Percentiles rank a stretch among this genome's conserved stretches.
Conservation (phyloP, 345 rosid species). For the Boechera retrofracta region DNA sequence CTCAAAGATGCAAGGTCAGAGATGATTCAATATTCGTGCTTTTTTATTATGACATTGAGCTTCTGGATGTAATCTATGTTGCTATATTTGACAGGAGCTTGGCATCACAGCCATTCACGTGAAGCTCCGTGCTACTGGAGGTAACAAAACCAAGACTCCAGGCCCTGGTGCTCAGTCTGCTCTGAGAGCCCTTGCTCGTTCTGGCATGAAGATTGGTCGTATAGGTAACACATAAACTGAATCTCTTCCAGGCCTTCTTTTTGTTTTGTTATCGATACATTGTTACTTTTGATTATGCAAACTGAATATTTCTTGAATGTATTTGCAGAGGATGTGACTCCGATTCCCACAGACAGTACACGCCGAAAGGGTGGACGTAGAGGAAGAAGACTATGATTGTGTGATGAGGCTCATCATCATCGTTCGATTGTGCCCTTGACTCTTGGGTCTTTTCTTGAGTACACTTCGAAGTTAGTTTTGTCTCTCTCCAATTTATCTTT, state of each 20-base stretch:
- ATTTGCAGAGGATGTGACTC: conserved; percentile 82
- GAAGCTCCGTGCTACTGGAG: conserved; percentile 88
- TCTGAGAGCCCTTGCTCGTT: conserved; percentile 85
- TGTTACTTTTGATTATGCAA: neutral
- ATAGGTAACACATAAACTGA: conserved; percentile 52
- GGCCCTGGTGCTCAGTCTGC: conserved; percentile 97
- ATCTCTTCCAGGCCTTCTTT: neutral
- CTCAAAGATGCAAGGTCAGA: conserved; percentile 77
- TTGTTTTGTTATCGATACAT: neutral
- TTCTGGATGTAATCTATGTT: neutral
- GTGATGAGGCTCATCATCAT: conserved; percentile 4
- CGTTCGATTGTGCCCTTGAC: conserved; percentile 22
- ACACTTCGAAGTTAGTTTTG: conserved; percentile 38
- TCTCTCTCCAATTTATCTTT: conserved; percentile 22
- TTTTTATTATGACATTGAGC: neutral
- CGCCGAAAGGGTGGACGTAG: conserved; percentile 90
- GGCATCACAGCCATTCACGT: conserved; percentile 83
- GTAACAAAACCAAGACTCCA: conserved; percentile 89
- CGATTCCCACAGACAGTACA: conserved; percentile 81
- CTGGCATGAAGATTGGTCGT: conserved; percentile 92
- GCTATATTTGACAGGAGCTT: conserved; percentile 57
- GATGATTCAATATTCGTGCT: neutral
- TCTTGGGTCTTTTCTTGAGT: conserved; percentile 19
- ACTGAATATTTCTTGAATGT: conserved; percentile 12
- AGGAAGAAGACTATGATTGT: conserved; percentile 74